A percentile compares a stretch with the other conserved stretches of the same genome.
Conservation (phyloP, 108 stramenopile species). For the Hondaea fermentalgiana region DNA sequence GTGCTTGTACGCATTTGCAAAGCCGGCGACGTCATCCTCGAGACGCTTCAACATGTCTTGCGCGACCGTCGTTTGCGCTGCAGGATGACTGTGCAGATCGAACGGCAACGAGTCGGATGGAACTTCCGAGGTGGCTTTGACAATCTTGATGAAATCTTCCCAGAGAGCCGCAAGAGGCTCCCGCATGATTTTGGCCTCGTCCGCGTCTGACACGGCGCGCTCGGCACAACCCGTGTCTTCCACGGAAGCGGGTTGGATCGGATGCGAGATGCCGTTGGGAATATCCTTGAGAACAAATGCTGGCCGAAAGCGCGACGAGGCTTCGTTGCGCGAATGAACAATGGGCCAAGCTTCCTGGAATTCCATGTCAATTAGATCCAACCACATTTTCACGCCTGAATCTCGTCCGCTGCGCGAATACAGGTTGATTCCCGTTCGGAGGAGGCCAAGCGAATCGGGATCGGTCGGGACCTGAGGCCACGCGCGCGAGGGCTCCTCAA, state of each 20-base stretch:
- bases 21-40: neutral
- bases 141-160: neutral
- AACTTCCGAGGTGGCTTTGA: neutral
- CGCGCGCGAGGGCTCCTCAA: neutral
- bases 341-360: neutral
- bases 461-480: slow-evolving; percentile 13
- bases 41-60: neutral
- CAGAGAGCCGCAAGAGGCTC: neutral
- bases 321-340: neutral
- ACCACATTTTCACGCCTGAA: neutral
- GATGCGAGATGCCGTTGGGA: neutral
- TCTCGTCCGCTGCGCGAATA: neutral
- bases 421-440: neutral
- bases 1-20: neutral
- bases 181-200: neutral
- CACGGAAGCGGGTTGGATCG: neutral
- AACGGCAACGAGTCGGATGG: neutral
- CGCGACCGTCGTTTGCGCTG: slow-evolving; percentile 1
- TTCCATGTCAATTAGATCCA: slow-evolving; percentile 7
- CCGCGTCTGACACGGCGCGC: neutral
- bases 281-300: neutral
- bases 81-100: neutral
- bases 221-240: neutral
- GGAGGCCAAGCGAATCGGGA: neutral
- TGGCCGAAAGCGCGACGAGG: neutral